A percentile compares a stretch with the other conserved stretches of the same genome.
phyloP scores from a whole-genome alignment of 78 protist genomes.

The Guillardia theta region DNA sequence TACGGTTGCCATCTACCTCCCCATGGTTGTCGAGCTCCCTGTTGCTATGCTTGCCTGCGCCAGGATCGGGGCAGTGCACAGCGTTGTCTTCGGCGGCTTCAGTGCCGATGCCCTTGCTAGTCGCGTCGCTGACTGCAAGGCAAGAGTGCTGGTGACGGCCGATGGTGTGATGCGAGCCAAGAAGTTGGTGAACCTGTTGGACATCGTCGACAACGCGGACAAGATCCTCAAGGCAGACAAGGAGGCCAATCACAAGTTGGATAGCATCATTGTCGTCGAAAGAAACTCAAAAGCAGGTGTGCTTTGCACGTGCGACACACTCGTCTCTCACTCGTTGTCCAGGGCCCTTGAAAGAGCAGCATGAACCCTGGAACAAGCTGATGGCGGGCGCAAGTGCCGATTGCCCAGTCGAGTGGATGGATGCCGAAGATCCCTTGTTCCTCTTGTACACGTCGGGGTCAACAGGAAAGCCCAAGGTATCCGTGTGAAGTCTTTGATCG shows the following conservation, averaged over 20 bases:
- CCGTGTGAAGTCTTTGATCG: slow-evolving; percentile 67
- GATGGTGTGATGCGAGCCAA: slow-evolving; percentile 12
- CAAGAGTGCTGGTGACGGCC: neutral
- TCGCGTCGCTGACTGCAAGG: slow-evolving; percentile 26
- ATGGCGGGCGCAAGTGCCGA: neutral
- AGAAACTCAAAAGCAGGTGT: neutral
- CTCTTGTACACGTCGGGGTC: slow-evolving; percentile 95
- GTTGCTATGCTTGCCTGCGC: slow-evolving; percentile 94
- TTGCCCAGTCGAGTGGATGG: neutral
- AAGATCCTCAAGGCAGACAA: neutral
- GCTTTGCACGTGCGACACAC: too few species aligned
- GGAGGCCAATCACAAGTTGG: neutral
- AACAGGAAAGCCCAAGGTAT: slow-evolving; percentile 96
- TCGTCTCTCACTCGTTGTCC: neutral
- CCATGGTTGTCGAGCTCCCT: slow-evolving; percentile 80
- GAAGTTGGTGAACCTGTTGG: neutral
- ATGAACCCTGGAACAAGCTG: too few species aligned
- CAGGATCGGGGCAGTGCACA: slow-evolving; percentile 90
- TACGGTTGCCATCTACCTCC: slow-evolving; percentile 84
- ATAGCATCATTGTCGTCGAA: neutral
- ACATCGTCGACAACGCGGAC: slow-evolving; percentile 3
- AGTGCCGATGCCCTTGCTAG: slow-evolving; percentile 34
- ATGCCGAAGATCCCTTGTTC: slow-evolving; percentile 89
- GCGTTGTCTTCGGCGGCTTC: slow-evolving; percentile 77
- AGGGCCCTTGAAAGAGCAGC: too few species aligned